Evolutionary conservation across 2,329 filamentous ascomycete genomes (phyloP), one percentile per base, ranked within the genome.

Genomic region (Canariomyces notabilis): DNA sequence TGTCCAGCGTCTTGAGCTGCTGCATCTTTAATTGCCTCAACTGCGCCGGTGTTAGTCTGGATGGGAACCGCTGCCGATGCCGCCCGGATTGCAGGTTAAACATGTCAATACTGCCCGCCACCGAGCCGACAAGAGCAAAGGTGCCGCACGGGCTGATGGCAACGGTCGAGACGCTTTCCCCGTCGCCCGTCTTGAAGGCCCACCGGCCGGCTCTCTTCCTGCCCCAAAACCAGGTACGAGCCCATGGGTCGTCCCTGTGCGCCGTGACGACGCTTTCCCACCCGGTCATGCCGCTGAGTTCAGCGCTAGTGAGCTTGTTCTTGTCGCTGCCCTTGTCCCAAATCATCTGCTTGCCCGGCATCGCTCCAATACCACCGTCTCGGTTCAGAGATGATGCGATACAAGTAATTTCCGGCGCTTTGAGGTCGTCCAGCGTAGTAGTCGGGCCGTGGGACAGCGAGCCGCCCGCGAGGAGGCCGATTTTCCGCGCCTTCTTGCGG

Each of bases 201-300:
- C 93, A 98, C 53, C 93, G 78, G 9, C 93, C 93, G 39, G 93
- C 90, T 58, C 85, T 83, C 67, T 94, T 96, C 46, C 89, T 83
- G 5, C 91, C 93, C 90, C 93, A 97, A 68, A 96, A 96, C 93
- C 93, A 98, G 1, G 93, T 97, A 43, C 93, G 81, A 15, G 89
- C 93, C 61, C 80, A 87, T 36, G 82, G 77, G 60, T 97, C 91
- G 42, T 85, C 81, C 60, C 84, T 84, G 63, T 98, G 94, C 8
- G 89, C 91, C 4, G 93, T 98, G 2, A 98, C 80, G 6, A 98
- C 83, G 61, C 91, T 96, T 66, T 98, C 94, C 93, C 93, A 98
- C 1, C 93, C 93, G 2, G 90, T 95, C 71, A 82, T 82, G 38
- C 82, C 78, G 58, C 83, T 86, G 46, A 82, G 73, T 56, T 89